Base-by-base conservation (phyloP, 352 stramenopile species). In the Phytophthora boehmeriae region DNA sequence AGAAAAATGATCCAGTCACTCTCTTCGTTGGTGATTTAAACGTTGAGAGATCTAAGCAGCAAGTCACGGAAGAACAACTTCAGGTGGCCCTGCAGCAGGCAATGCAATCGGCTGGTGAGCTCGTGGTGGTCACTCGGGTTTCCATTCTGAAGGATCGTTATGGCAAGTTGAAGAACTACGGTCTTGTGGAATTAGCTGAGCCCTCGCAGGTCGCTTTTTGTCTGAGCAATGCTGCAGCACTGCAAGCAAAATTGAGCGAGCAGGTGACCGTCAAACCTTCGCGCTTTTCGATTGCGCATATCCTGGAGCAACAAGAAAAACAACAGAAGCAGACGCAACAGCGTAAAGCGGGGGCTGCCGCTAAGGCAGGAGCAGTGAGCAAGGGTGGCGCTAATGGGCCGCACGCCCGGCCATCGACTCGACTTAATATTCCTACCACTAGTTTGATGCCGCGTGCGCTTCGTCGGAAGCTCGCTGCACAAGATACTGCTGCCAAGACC, bases 81-180 rank as follows among this genome's bases (percentile, higher is more conserved):
- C 59, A 86, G 43, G 9, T 35, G 0, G 66, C 68, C 14, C 66
- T 90, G n/a, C 54, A 75, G 8, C 65, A 78, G 25, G 64, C 73
- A 3, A 63, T 90, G 38, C 66, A 76, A 20, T 25, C 47, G 1
- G 59, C 49, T 13, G 75, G 63, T 2, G 54, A 69, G 1, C 43
- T 71, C 22, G 70, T 78, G 14, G 69, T 78, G 17, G 66, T 89
- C 14, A 77, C 64, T 32, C 73, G 73, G 16, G 73, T 83, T 35
- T 75, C 71, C 9, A 86, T 89, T 30, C 54, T 89, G 42, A 83
- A 73, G 8, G 82, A 88, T 48, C 76, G 75, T n/a, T 69, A 75
- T 20, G 78, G 78, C 0, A 78, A 76, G n/a, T 66, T 78, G 5
- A 92, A 92, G 49, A 80, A 89, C 45, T 89, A 89, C 36, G 82